These are phyloP conservation scores for Phaffia australis DNA, from an alignment of 768 basidiomycete genomes.

Conservation along the genomic window DNA sequence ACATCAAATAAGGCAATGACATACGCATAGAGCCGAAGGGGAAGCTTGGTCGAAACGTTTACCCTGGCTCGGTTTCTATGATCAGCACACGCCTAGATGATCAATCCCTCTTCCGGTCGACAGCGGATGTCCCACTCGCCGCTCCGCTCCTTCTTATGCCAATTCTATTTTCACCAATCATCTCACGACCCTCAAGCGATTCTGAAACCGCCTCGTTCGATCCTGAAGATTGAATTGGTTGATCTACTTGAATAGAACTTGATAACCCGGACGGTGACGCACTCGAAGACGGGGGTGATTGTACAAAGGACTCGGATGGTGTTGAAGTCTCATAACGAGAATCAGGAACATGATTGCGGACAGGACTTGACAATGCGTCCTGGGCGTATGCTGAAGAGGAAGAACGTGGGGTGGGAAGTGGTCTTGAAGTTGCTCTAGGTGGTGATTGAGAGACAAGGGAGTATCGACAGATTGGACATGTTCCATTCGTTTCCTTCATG, in stretches of 20 bases:
- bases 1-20: too few species aligned
- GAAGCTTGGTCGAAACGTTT: too few species aligned
- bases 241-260: too few species aligned
- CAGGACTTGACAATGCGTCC: background rate
- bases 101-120: background rate
- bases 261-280: too few species aligned
- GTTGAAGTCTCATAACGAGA: background rate
- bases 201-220: background rate
- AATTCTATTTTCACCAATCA: background rate
- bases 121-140: slow-evolving; percentile 13
- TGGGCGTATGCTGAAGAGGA: background rate
- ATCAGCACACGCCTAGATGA: too few species aligned
- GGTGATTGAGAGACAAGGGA: background rate
- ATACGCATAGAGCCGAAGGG: too few species aligned
- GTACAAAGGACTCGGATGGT: background rate
- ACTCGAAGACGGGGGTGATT: background rate
- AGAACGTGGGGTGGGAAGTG: background rate
- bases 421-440: background rate
- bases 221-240: background rate
- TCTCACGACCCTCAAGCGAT: background rate
- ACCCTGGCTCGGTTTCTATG: too few species aligned
- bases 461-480: slow-evolving; percentile 74
- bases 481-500: slow-evolving; percentile 85
- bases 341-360: background rate
- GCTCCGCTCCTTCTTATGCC: slow-evolving; percentile 11